These are phyloP conservation scores for Neofusicoccum umdonicola DNA, from an alignment of 2,329 filamentous ascomycete species.

Conservation along the genomic window DNA sequence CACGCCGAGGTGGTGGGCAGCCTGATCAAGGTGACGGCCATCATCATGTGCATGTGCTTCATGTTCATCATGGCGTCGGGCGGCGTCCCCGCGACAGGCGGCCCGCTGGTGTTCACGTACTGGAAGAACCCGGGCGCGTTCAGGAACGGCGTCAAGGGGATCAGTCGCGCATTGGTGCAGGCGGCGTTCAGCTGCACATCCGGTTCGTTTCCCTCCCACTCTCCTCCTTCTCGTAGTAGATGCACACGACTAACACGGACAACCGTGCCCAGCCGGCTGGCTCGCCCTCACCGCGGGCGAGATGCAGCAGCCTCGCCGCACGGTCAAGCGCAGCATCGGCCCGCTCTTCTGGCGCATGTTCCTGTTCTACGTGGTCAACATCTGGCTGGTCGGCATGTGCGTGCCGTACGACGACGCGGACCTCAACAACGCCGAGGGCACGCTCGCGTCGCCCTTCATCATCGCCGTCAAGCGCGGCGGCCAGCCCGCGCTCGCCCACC, in stretches of 20 bases:
- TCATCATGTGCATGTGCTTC: constrained; percentile 19
- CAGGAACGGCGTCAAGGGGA: constrained; percentile 21
- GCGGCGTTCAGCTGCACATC: constrained; percentile 37
- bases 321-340: constrained; percentile 53
- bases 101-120: constrained; percentile 35
- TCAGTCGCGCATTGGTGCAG: constrained; percentile 35
- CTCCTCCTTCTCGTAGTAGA: constrained; percentile 7
- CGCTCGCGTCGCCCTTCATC: constrained; percentile 43
- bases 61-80: constrained; percentile 29
- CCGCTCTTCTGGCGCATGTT: constrained; percentile 55
- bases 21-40: constrained; percentile 26
- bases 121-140: constrained; percentile 21
- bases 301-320: constrained; percentile 35
- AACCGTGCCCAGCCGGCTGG: constrained; percentile 40
- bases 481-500: constrained; percentile 64
- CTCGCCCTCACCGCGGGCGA: constrained; percentile 36
- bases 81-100: constrained; percentile 31
- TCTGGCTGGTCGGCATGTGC: constrained; percentile 59
- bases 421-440: constrained; percentile 41
- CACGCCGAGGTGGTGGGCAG: constrained; percentile 49
- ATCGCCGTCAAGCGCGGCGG: constrained; percentile 69
- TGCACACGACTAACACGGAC: constrained; percentile 32
- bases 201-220: constrained; percentile 40
- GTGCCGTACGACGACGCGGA: constrained; percentile 54
- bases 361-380: constrained; percentile 53